phyloP scores from a whole-genome alignment of 257 asterid species.

The Scutellaria minor region DNA sequence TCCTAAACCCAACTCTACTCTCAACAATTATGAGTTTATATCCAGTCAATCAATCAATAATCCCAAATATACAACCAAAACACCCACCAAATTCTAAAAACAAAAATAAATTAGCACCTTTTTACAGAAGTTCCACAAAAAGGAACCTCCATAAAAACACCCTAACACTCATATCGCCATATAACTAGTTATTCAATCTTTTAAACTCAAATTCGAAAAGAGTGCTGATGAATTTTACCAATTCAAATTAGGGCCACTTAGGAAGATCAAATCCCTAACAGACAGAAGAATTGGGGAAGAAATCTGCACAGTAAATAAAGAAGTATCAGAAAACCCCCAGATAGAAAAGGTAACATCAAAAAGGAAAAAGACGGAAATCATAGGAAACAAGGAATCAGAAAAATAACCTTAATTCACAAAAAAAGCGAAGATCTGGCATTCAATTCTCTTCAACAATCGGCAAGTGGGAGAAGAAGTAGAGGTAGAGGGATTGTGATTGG shows the following conservation, averaged over 20 bases:
- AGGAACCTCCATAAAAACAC: conserved; percentile 36
- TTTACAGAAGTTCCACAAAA: conserved; percentile 27
- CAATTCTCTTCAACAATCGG: conserved; percentile 38
- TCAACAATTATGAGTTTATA: conserved; percentile 18
- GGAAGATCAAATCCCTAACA: conserved; percentile 31
- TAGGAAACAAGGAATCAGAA: conserved; percentile 15
- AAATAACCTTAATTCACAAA: conserved; percentile 39
- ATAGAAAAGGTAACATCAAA: not conserved
- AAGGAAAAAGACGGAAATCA: not conserved
- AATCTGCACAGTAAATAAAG: conserved; percentile 26
- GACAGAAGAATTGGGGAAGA: not conserved
- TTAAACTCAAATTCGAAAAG: conserved; percentile 26
- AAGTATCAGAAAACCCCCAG: not conserved
- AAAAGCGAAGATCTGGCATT: conserved; percentile 45
- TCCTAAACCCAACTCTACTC: conserved; percentile 22
- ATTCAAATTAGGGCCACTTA: not conserved
- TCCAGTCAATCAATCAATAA: conserved; percentile 1
- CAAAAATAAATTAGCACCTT: not conserved
- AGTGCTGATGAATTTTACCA: conserved; percentile 23
- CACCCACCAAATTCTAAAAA: conserved; percentile 28
- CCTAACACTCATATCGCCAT: conserved; percentile 27
- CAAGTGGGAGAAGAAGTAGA: not conserved
- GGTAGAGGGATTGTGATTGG: conserved; percentile 17
- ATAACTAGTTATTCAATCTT: conserved; percentile 17
- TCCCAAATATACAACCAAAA: conserved; percentile 21